These are phyloP conservation scores for Curvularia hawaiiensis DNA, from an alignment of 2,329 filamentous ascomycete species.

Conservation along the genomic window DNA sequence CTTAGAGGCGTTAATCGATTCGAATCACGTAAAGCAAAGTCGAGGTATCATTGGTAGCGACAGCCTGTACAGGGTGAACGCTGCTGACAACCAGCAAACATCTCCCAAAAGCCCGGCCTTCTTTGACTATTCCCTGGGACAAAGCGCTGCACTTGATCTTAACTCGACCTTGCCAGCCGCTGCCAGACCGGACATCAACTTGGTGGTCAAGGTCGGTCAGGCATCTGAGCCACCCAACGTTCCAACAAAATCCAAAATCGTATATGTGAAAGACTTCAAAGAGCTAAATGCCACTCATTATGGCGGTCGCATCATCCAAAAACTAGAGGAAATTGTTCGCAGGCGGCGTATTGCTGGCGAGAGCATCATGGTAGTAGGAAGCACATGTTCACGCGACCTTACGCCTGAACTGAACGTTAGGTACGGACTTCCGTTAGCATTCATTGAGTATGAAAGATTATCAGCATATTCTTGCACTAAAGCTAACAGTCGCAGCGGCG, in stretches of 20 bases:
- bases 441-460: too few species aligned
- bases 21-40: constrained; percentile 38
- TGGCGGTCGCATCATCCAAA: constrained; percentile 70
- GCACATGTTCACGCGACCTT: constrained; percentile 63
- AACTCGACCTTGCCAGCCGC: constrained; percentile 28
- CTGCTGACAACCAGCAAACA: constrained; percentile 2
- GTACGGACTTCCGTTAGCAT: constrained; percentile 4
- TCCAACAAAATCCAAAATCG: constrained; percentile 62
- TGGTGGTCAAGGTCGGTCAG: constrained; percentile 29
- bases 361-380: constrained; percentile 79
- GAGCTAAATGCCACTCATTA: constrained; percentile 74
- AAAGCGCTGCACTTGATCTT: constrained; percentile 31
- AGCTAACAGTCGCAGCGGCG: constrained; percentile 34
- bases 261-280: constrained; percentile 81
- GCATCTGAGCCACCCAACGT: constrained; percentile 23
- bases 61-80: neutral
- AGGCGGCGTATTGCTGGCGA: constrained; percentile 72
- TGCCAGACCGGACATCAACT: constrained; percentile 18
- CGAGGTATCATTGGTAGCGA: constrained; percentile 17
- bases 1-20: constrained; percentile 41
- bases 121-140: constrained; percentile 38
- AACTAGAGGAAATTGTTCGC: constrained; percentile 74
- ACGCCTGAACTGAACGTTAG: constrained; percentile 49
- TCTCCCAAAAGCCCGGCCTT: constrained; percentile 27
- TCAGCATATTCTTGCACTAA: neutral